Evolutionary conservation across 2,329 filamentous ascomycete species (phyloP), one percentile per base, ranked within the genome.

Genomic region (Penicillium sclerotiorum): DNA sequence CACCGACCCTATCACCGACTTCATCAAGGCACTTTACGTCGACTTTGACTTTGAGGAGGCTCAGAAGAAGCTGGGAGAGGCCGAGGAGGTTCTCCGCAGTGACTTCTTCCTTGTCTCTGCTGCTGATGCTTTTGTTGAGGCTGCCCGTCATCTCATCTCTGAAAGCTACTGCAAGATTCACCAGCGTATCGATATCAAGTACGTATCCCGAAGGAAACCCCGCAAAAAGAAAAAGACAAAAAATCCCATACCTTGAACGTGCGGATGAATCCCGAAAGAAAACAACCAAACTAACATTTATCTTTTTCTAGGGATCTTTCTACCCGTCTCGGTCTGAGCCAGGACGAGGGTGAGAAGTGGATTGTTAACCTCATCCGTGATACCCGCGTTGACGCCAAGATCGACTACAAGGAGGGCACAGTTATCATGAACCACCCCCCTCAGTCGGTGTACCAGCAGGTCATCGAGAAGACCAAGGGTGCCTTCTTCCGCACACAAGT

Each of bases 121-220:
- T 3, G 86, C 89, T 27, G 93, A 97, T 64, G 80, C 85, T 35
- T 99, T 99, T 69, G 90, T 99, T 57, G 93, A 97, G 68, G 87
- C 90, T 41, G 94, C 94, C 32, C 84, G 94, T 68, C 94, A 99
- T 80, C 81, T 99, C 53, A 97, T 99, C 73, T 97, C 93, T 47
- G 94, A 99, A 80, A 91, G 86, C 73, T 99, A 99, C 83, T 99
- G 94, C 89, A 97, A 97, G 84, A 99, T 99, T 72, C 95, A 97
- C 75, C 91, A 95, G 71, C 84, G 93, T 64, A 99, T 99, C 71
- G 93, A 97, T 73, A 97, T 99, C 73, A 91, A 92, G 83, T 86
- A 80, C 66, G 58, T 57, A 57, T 55, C 27, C 7, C n/a, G n/a
- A n/a, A n/a, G n/a, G n/a, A n/a, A n/a, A n/a, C n/a, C n/a, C n/a